Evolutionary conservation across 1,139 yeast genomes (phyloP), one percentile per base, ranked within the genome.

Genomic region (Zygosaccharomyces pseudobailii): DNA sequence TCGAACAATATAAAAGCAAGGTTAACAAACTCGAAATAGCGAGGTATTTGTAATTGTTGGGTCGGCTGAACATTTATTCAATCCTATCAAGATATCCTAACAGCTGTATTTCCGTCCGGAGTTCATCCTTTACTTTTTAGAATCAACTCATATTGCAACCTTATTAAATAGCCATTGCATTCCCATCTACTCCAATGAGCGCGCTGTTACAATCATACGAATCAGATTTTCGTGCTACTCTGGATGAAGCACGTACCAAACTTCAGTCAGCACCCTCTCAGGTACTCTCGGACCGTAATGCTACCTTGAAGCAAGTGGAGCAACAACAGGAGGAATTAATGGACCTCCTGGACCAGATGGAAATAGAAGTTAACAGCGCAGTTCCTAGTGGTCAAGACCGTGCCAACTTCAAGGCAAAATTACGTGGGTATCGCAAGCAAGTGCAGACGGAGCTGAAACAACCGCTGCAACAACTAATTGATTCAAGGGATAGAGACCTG

Each of bases 341-440:
- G 8, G 68, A 63, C 36, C 52, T 66, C 31, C 23, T 65, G 20
- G 68, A 66, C 27, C 67, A 64, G 43, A 61, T 66, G 59, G 68
- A 63, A n/a, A 53, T 66, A n/a, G 69, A 66, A 43, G 55, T 63
- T 3, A 62, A 59, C 34, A 61, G 58, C 43, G 53, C 56, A 24
- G 46, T 58, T n/a, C 34, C 53, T 6, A 55, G 51, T 33, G 46
- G 53, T 2, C 54, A 50, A 35, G 60, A 55, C 20, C 57, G 60
- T 36, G 62, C 62, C 8, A 41, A 37, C 19, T 58, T 52, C 39
- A 62, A 58, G 49, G 48, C 65, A 1, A 58, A 58, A 41, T 40
- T 65, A 27, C 56, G 67, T 36, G 64, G 56, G n/a, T 62, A 56
- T 47, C 58, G 57, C 47, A 56, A 52, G 31, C 55, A 55, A 24